Base-by-base conservation (phyloP, 2,329 filamentous ascomycete genomes). In the Simplicillium aogashimaense region DNA sequence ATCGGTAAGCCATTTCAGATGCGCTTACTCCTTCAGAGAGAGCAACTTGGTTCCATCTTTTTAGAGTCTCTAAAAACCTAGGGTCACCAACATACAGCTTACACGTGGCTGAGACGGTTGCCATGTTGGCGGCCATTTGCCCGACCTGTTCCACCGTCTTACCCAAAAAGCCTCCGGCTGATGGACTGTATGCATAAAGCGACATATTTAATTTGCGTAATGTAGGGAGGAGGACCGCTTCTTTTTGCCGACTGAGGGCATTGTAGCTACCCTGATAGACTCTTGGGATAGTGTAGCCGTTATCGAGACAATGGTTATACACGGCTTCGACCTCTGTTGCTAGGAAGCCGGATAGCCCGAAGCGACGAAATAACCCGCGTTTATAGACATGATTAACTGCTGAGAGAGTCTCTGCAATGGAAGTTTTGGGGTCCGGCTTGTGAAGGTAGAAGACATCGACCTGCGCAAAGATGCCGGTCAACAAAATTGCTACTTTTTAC, bases 151-250 rank as follows among this genome's bases (percentile, higher is more conserved):
- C 40, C 40, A 37, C 43, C 15, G 34, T 45, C 30, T 47, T 47
- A 17, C 43, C 38, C n/a, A 47, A 40, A 36, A 47, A 47, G 15
- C 45, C 45, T 16, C 45, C 43, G 16, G 45, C 45, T 29, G 45
- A 45, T 15, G 45, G 38, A 25, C 45, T 40, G 31, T 45, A 47
- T n/a, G 43, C 45, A 37, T 47, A 45, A 30, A 47, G 45, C n/a
- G 43, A 42, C 16, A 47, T 45, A 12, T 40, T 34, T n/a, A 47
- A 30, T 31, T 28, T 39, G 11, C 45, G 43, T 28, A 47, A 39
- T 13, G 43, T 45, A 25, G 31, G 35, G 15, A 47, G 29, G 3
- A 47, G 36, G 13, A 20, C 29, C 34, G 32, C 41, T 38, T 47
- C 45, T 31, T 47, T 47, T 25, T 43, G 35, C 16, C 45, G 35